phyloP scores from a whole-genome alignment of 1,284 basidiomycete genomes.

The Ganoderma boninense region DNA sequence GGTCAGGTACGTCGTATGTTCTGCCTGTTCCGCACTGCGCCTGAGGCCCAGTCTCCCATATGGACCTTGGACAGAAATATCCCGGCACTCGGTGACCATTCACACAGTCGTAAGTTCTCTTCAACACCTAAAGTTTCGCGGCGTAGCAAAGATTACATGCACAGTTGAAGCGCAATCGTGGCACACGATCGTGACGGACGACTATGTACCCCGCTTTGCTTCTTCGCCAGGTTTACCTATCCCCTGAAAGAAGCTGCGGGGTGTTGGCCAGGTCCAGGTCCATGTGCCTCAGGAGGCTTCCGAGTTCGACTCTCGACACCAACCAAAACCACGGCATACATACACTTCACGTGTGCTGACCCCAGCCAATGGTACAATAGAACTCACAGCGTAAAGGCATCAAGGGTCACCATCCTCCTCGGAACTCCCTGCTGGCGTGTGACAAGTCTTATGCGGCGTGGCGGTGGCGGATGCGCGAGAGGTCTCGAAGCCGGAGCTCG shows the following conservation, averaged over 20 bases:
- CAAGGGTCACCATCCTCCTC: background rate
- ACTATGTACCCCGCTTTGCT: background rate
- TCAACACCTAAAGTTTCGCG: background rate
- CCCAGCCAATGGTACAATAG: background rate
- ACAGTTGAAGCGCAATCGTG: background rate
- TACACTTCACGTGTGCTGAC: too few species aligned
- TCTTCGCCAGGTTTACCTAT: background rate
- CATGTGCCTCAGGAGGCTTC: background rate
- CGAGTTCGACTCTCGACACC: background rate
- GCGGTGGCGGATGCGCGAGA: background rate
- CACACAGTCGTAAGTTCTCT: background rate
- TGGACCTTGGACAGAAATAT: background rate
- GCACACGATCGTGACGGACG: background rate
- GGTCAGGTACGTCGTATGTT: background rate
- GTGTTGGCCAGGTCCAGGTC: background rate
- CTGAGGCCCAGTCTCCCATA: background rate
- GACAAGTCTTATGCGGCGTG: background rate
- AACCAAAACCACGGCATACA: background rate
- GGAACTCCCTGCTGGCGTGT: background rate
- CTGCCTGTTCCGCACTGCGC: background rate
- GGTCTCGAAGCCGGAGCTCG: background rate
- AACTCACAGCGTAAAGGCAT: background rate
- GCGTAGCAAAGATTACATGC: background rate
- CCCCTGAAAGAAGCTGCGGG: constrained; percentile 2
- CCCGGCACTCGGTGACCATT: background rate